A percentile compares a stretch with the other conserved stretches of the same genome.
These are phyloP conservation scores for Austroboletus eburneus DNA, from an alignment of 768 basidiomycete genomes.

Conservation along the genomic window DNA sequence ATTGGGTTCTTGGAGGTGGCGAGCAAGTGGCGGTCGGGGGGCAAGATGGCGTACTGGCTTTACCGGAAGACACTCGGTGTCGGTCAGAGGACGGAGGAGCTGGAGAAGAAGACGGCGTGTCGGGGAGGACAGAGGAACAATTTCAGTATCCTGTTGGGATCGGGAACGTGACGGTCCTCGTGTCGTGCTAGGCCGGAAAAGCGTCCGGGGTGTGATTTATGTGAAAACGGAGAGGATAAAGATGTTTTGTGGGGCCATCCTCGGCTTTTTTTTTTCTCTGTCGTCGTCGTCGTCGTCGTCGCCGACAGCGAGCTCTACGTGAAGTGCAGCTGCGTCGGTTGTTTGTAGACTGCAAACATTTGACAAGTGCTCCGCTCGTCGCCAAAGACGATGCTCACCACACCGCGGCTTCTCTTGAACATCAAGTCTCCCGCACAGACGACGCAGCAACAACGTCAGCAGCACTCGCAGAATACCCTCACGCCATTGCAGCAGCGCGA, in stretches of 20 bases:
- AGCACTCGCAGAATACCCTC: slow-evolving; percentile 28
- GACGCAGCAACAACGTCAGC: slow-evolving; percentile 21
- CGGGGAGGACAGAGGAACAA: slow-evolving; percentile 76
- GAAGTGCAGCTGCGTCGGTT: slow-evolving; percentile 21
- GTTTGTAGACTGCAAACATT: slow-evolving; percentile 31
- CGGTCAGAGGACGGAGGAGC: slow-evolving; percentile 20
- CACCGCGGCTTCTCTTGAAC: slow-evolving; percentile 31
- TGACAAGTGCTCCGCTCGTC: slow-evolving; percentile 17
- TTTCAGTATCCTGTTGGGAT: slow-evolving; percentile 53
- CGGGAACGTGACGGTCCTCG: not conserved
- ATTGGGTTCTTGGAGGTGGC: slow-evolving; percentile 63
- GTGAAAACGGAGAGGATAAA: no score
- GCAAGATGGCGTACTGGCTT: slow-evolving; percentile 89
- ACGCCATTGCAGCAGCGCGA: slow-evolving; percentile 25
- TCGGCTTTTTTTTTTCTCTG: slow-evolving; percentile 10
- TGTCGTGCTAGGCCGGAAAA: not conserved
- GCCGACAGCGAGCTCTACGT: slow-evolving; percentile 7
- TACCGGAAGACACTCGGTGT: slow-evolving; percentile 44
- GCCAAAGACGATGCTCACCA: slow-evolving; percentile 30
- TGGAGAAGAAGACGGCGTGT: slow-evolving; percentile 54
- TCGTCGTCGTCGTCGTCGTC: slow-evolving; percentile 6
- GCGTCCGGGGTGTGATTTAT: slow-evolving; percentile 3
- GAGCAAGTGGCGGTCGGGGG: slow-evolving; percentile 58
- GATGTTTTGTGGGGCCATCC: no score
- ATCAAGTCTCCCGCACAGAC: slow-evolving; percentile 27